phyloP scores from a whole-genome alignment of 1,284 basidiomycete species.

The Heterobasidion occidentale region DNA sequence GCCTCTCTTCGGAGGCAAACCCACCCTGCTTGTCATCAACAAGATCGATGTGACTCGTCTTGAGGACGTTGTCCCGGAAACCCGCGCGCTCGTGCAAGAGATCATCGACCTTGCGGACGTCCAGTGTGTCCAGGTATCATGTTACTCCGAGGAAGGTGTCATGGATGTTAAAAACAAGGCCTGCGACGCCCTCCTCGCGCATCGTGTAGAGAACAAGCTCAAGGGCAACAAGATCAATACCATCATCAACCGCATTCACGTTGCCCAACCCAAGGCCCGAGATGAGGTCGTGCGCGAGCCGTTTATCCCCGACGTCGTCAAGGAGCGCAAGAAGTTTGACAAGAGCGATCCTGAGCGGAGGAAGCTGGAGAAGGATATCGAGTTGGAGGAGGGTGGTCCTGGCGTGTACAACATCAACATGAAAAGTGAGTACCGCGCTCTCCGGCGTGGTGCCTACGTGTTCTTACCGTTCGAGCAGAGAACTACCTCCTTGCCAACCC shows the following conservation, averaged over 20 bases:
- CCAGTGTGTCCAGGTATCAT: conserved; percentile 77
- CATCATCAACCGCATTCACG: conserved; percentile 90
- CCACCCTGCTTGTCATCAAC: conserved; percentile 89
- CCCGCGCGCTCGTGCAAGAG: conserved; percentile 75
- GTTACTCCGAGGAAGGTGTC: conserved; percentile 92
- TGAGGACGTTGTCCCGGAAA: conserved; percentile 72
- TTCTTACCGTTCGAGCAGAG: conserved; percentile 40
- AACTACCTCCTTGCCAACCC: conserved; percentile 87
- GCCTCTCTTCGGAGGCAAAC: conserved; percentile 89
- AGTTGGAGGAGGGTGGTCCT: conserved; percentile 78
- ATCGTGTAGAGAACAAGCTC: conserved; percentile 88
- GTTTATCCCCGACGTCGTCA: conserved; percentile 80
- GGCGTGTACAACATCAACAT: conserved; percentile 89
- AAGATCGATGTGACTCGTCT: conserved; percentile 89
- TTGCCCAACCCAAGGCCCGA: conserved; percentile 80
- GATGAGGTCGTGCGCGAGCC: conserved; percentile 82
- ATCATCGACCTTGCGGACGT: conserved; percentile 73
- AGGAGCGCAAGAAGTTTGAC: conserved; percentile 77
- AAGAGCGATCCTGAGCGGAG: conserved; percentile 73
- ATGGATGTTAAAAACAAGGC: conserved; percentile 91
- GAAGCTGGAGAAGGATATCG: conserved; percentile 70
- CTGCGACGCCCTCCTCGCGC: conserved; percentile 87
- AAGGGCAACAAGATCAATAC: conserved; percentile 90
- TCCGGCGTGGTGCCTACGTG: not conserved
- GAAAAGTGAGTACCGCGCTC: conserved; percentile 56